A percentile compares a stretch with the other conserved stretches of the same genome.
phyloP scores from a whole-genome alignment of 768 basidiomycete species.

The Leucosporidium creatinivorum region DNA sequence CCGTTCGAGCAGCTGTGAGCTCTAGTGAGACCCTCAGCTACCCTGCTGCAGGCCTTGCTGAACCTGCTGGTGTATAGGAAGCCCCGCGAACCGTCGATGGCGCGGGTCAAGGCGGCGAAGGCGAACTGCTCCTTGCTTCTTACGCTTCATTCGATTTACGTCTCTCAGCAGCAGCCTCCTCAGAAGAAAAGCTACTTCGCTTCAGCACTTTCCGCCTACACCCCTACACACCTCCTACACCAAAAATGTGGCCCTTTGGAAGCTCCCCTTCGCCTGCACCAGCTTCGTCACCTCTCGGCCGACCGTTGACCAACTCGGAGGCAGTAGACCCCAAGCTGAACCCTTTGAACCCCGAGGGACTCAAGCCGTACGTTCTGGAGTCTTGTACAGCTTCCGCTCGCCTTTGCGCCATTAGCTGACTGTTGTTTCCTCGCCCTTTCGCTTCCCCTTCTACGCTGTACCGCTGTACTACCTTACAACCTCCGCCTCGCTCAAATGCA shows the following conservation, averaged over 20 bases:
- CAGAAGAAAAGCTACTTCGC: not conserved
- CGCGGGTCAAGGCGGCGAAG: no score
- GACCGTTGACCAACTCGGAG: constrained; percentile 22
- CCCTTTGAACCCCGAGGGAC: constrained; percentile 83
- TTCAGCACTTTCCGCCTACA: no score
- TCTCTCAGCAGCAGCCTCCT: no score
- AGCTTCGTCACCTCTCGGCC: no score
- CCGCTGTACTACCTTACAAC: not conserved
- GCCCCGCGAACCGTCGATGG: no score
- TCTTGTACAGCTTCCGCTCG: not conserved
- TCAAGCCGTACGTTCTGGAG: constrained; percentile 75
- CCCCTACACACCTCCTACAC: no score
- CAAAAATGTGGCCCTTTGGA: not conserved
- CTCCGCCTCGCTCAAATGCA: constrained; percentile 40
- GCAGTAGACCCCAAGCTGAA: constrained; percentile 46
- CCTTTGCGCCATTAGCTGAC: not conserved
- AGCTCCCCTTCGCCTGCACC: constrained; percentile 6
- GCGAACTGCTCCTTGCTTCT: no score
- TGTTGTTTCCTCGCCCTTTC: not conserved
- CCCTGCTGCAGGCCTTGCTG: no score
- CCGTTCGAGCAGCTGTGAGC: no score
- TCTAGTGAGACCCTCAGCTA: no score
- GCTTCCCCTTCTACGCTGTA: not conserved
- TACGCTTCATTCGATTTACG: no score
- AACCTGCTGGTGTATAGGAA: no score